Evolutionary conservation across 768 basidiomycete species (phyloP).

Genomic region (Fomitopsis serialis): DNA sequence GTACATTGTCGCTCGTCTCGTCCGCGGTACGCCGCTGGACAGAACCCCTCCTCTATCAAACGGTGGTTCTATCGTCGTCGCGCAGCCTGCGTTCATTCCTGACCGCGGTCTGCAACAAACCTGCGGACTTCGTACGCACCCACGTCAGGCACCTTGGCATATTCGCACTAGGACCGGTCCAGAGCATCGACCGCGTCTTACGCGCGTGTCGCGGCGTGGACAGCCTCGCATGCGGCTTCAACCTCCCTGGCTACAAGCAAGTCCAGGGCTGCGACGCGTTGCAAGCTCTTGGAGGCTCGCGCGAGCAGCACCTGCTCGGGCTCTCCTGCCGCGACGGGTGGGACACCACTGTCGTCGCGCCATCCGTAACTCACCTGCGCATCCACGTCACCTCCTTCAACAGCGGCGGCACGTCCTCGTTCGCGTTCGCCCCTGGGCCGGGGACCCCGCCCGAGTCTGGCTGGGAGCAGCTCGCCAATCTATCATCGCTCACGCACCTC

Average conservation of each 20-base stretch:
- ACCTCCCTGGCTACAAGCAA: slow-evolving; percentile 23
- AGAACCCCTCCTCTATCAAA: slow-evolving; percentile 31
- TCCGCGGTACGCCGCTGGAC: slow-evolving; percentile 27
- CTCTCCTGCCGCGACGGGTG: slow-evolving; percentile 31
- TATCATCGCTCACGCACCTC: slow-evolving; percentile 27
- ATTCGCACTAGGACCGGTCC: slow-evolving; percentile 29
- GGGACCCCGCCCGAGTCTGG: slow-evolving; percentile 4
- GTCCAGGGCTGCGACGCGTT: slow-evolving; percentile 11
- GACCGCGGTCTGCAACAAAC: slow-evolving; percentile 21
- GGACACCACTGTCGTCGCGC: slow-evolving; percentile 25
- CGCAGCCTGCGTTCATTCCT: slow-evolving; percentile 26
- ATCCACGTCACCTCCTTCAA: slow-evolving; percentile 24
- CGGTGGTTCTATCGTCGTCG: slow-evolving; percentile 29
- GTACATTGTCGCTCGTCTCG: slow-evolving; percentile 31
- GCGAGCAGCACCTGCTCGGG: slow-evolving; percentile 30
- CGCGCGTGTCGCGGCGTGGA: slow-evolving; percentile 25
- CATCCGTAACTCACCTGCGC: slow-evolving; percentile 29
- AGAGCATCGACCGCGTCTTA: slow-evolving; percentile 26
- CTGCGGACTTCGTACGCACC: slow-evolving; percentile 16
- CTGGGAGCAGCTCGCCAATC: slow-evolving; percentile 19
- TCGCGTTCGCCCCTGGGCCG: slow-evolving; percentile 7
- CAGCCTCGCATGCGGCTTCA: slow-evolving; percentile 32
- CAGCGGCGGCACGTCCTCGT: slow-evolving; percentile 11
- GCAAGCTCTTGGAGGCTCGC: slow-evolving; percentile 13
- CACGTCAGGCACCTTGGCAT: slow-evolving; percentile 31